phyloP scores from a whole-genome alignment of 768 basidiomycete species.

The Phylloporus rhodoxanthus region DNA sequence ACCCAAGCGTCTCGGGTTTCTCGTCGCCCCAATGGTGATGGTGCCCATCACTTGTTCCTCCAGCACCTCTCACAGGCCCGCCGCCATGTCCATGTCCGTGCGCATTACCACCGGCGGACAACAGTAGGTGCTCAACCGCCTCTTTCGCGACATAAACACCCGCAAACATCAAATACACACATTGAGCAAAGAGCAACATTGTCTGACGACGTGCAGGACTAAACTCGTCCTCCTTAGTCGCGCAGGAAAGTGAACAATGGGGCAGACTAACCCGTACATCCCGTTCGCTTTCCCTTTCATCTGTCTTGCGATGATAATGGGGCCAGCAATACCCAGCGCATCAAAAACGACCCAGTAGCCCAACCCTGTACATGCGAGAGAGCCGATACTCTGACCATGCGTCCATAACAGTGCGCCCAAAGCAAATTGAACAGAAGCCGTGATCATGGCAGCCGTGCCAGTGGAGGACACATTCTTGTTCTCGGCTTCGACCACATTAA shows the following conservation, averaged over 20 bases:
- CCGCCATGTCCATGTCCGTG: conserved; percentile 57
- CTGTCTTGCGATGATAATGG: conserved; percentile 31
- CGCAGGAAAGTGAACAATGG: conserved; percentile 17
- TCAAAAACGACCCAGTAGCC: conserved; percentile 98
- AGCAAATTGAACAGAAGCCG: conserved; percentile 44
- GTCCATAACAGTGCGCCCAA: conserved; percentile 82
- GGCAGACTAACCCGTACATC: conserved; percentile 56
- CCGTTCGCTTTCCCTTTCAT: conserved; percentile 30
- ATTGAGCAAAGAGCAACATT: conserved; percentile 78
- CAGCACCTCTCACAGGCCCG: conserved; percentile 34
- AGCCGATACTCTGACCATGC: conserved; percentile 80
- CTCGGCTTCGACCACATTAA: not conserved
- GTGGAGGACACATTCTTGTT: conserved; percentile 18
- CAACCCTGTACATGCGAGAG: conserved; percentile 80
- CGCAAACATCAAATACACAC: conserved; percentile 90
- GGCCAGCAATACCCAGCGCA: conserved; percentile 66
- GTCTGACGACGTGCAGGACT: conserved; percentile 67
- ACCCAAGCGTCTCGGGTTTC: conserved; percentile 37
- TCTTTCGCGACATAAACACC: conserved; percentile 97
- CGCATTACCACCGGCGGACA: conserved; percentile 78
- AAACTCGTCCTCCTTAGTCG: not conserved
- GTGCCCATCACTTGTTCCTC: conserved; percentile 34
- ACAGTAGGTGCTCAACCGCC: conserved; percentile 84
- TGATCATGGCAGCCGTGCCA: conserved; percentile 17
- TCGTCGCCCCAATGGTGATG: conserved; percentile 69